Percentiles rank a stretch among this genome's conserved stretches.
phyloP scores from a whole-genome alignment of 805 yeast genomes.

The Wickerhamomyces rabaulensis region DNA sequence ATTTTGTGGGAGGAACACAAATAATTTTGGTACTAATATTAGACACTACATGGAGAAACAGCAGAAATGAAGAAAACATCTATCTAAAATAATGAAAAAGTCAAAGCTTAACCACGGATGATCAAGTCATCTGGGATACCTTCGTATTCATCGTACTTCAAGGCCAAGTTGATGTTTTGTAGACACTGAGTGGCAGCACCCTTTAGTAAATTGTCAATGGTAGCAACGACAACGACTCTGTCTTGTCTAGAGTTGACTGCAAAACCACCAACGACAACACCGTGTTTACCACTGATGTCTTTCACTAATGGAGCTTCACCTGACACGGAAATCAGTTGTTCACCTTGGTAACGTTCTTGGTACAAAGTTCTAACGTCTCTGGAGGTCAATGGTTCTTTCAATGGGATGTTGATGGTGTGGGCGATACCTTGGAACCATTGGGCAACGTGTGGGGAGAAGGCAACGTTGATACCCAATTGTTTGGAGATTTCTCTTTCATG shows the following conservation, averaged over 20 bases:
- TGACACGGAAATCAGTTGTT: conserved; percentile 74
- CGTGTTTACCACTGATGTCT: conserved; percentile 91
- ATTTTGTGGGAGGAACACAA: too few species aligned
- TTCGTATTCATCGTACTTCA: conserved; percentile 89
- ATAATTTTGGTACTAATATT: too few species aligned
- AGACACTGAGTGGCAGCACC: conserved; percentile 99
- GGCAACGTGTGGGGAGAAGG: conserved; percentile 96
- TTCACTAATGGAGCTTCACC: conserved; percentile 93
- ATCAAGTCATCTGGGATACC: conserved; percentile 79
- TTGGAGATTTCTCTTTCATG: conserved; percentile 91
- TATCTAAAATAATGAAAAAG: neutral
- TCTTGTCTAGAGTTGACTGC: conserved; percentile 85
- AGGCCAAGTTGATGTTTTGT: conserved; percentile 88
- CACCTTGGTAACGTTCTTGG: conserved; percentile 84
- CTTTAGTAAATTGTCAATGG: conserved; percentile 91
- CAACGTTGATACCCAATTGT: conserved; percentile 72
- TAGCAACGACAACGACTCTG: conserved; percentile 91
- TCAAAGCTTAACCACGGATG: conserved; percentile 23
- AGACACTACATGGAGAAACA: too few species aligned
- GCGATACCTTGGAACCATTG: conserved; percentile 99
- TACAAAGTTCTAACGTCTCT: conserved; percentile 81
- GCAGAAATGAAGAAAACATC: too few species aligned
- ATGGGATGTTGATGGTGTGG: conserved; percentile 86
- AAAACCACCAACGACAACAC: conserved; percentile 92
- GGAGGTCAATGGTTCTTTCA: conserved; percentile 62